These are phyloP conservation scores for Lolium rigidum DNA, from an alignment of 176 grass and related monocot genomes.

Conservation along the genomic window DNA sequence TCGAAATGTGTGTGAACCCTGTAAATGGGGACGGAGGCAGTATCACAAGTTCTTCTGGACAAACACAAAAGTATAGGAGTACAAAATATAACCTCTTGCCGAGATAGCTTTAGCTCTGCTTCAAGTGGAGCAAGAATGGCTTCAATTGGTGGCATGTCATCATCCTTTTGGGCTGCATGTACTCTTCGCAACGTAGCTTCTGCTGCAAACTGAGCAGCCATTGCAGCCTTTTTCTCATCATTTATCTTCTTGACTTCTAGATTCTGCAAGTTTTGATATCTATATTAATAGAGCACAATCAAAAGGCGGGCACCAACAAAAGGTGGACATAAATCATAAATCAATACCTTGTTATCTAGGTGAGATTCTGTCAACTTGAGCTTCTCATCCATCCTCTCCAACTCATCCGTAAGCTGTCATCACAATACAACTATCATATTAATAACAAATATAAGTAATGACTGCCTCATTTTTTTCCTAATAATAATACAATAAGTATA, in stretches of 20 bases:
- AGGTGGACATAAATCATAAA: conserved; percentile 14
- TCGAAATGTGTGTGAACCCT: too few relatives aligned
- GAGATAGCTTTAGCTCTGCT: conserved; percentile 91
- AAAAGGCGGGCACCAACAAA: conserved; percentile 25
- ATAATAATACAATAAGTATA: not conserved
- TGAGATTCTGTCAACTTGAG: conserved; percentile 87
- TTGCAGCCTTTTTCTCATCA: conserved; percentile 86
- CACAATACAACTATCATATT: conserved; percentile 43
- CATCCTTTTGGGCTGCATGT: conserved; percentile 95
- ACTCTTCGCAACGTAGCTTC: conserved; percentile 96
- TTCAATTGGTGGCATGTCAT: conserved; percentile 99
- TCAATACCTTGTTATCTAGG: conserved; percentile 82
- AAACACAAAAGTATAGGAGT: not conserved
- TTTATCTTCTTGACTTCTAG: conserved; percentile 97
- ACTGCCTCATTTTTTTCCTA: conserved; percentile 6
- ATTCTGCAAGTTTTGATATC: conserved; percentile 62
- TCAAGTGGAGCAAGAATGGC: conserved; percentile 99
- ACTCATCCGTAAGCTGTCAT: conserved; percentile 90
- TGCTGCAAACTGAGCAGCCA: conserved; percentile 95
- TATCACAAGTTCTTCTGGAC: not conserved
- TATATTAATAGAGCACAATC: conserved; percentile 35
- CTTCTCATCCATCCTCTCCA: conserved; percentile 81
- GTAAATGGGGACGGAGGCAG: too few relatives aligned
- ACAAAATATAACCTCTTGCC: conserved; percentile 75
- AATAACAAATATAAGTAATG: conserved; percentile 24